phyloP scores from a whole-genome alignment of 345 rosid species.

The Physaria fendleri region DNA sequence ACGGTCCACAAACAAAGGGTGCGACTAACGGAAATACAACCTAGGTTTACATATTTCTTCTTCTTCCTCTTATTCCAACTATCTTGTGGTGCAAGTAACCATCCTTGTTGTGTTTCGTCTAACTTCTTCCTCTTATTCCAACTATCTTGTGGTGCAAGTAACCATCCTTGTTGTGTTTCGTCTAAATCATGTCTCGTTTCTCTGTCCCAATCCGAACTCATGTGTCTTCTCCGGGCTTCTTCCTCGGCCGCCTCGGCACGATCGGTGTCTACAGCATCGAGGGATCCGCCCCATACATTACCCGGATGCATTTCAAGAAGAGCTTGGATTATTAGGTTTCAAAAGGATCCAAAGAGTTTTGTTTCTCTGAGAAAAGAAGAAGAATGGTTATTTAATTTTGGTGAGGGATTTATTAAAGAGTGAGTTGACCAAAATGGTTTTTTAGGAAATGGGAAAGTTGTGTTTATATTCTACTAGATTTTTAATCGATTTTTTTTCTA shows the following conservation, averaged over 20 bases:
- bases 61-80: constrained; percentile 50
- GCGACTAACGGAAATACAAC: constrained; percentile 56
- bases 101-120: constrained; percentile 84
- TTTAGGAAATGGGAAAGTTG: constrained; percentile 18
- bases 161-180: constrained; percentile 89
- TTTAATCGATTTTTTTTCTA: background rate
- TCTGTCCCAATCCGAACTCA: constrained; percentile 50
- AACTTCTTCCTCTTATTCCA: constrained; percentile 54
- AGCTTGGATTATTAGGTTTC: background rate
- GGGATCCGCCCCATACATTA: constrained; percentile 76
- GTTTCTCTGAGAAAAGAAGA: background rate
- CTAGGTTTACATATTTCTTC: constrained; percentile 63
- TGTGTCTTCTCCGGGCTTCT: constrained; percentile 26
- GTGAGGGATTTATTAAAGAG: constrained; percentile 11
- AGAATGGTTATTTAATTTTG: background rate
- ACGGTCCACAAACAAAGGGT: constrained; percentile 50
- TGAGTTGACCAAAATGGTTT: constrained; percentile 19
- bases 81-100: constrained; percentile 55
- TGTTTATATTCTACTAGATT: background rate
- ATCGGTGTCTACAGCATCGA: constrained; percentile 42
- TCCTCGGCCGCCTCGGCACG: constrained; percentile 31
- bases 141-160: constrained; percentile 43
- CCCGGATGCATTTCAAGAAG: constrained; percentile 47
- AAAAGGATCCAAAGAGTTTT: background rate
- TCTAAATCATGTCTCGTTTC: constrained; percentile 41